Evolutionary conservation across 805 yeast genomes (phyloP), one percentile per base, ranked within the genome.

Genomic region (Dipodascus albidus): DNA sequence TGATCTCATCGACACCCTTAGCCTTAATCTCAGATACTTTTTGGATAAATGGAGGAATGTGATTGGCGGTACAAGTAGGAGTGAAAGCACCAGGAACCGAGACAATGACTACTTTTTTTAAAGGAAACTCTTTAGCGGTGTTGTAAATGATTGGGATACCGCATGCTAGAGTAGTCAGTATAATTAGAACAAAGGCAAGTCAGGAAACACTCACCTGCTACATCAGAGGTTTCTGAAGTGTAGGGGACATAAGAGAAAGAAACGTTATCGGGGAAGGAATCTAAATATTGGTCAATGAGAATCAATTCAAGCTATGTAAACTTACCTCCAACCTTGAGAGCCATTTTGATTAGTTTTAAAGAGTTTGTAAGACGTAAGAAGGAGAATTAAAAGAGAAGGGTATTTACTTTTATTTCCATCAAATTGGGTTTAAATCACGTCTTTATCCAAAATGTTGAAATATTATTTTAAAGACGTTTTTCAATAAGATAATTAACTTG

Each of bases 11-110:
- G 48, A 81, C 80, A 35, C 81, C 78, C 67, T 80, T 81, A 50
- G 70, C 65, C 59, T 73, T 67, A 64, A 85, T 75, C 50, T 76
- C 75, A 20, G 65, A 64, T 51, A 76, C 65, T 56, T 78, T 71
- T 53, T 69, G 62, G 54, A 82, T 66, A 70, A 72, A 82, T 21
- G 80, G 84, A 52, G 88, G 88, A 54, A 83, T 74, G 67, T 83
- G 89, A 58, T 77, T 72, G 48, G 74, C 77, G 49, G 83, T 73
- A 67, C 89, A 83, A 2, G 88, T 79, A 54, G 88, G 90, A 23
- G 91, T 83, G 73, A 83, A 85, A 3, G 93, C 90, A 57, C 88
- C 91, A 55, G 91, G 90, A 31, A 85, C 87, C 56, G 82, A 76
- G 23, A 87, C 85, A 59, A 85, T 71, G 44, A 84, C 79, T 23